Evolutionary conservation across 176 grass and related monocot species (phyloP).

Genomic region (Musa acuminata): DNA sequence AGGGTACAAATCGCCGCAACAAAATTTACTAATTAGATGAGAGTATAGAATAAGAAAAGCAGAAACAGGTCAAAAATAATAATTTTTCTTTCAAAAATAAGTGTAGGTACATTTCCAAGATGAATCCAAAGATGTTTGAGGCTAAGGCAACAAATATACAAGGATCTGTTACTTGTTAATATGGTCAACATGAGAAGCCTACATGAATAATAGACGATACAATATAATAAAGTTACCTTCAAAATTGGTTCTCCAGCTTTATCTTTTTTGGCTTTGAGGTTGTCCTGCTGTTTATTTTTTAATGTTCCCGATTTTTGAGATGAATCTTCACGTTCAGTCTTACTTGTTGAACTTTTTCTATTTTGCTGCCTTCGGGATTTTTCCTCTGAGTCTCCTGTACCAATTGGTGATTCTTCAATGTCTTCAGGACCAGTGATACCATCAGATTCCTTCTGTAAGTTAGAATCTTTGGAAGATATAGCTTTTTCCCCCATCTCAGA

Average conservation of each 20-base stretch:
- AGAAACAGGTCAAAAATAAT: too few relatives aligned
- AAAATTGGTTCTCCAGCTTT: slow-evolving; percentile 27
- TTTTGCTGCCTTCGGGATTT: slow-evolving; percentile 5
- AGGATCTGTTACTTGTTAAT: background rate
- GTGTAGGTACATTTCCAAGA: too few relatives aligned
- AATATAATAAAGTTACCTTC: slow-evolving; percentile 31
- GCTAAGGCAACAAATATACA: background rate
- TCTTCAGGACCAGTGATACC: slow-evolving; percentile 30
- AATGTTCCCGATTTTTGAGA: slow-evolving; percentile 25
- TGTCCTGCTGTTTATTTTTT: slow-evolving; percentile 23
- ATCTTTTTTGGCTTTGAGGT: slow-evolving; percentile 19
- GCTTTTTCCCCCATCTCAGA: slow-evolving; percentile 8
- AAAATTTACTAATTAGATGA: too few relatives aligned
- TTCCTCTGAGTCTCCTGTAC: background rate
- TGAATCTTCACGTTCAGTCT: slow-evolving; percentile 30
- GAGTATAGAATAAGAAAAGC: too few relatives aligned
- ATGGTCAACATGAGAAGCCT: background rate
- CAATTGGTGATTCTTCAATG: slow-evolving; percentile 5
- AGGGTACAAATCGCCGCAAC: too few relatives aligned
- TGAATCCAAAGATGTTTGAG: background rate
- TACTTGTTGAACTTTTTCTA: slow-evolving; percentile 14
- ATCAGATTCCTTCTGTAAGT: slow-evolving; percentile 32
- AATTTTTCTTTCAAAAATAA: too few relatives aligned
- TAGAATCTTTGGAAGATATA: background rate
- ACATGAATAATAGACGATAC: background rate